phyloP scores from a whole-genome alignment of 148 eudicot genomes.

The Persicaria maculosa region DNA sequence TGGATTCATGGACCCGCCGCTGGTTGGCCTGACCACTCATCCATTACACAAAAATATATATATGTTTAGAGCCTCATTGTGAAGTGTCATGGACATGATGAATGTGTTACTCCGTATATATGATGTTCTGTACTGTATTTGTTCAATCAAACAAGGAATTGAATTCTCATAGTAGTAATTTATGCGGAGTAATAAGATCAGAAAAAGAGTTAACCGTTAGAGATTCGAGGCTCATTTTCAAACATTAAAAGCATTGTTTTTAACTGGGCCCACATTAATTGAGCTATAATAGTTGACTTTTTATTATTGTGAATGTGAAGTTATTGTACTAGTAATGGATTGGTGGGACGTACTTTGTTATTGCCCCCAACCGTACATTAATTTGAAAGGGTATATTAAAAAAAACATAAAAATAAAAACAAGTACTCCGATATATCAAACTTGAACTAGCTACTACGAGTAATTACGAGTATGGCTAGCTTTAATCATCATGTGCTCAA shows the following conservation, averaged over 20 bases:
- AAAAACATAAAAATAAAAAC: background rate
- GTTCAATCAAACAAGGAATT: background rate
- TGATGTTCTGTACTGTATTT: no score
- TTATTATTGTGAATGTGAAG: background rate
- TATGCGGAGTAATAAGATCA: background rate
- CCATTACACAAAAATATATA: background rate
- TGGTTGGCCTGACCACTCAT: conserved; percentile 55
- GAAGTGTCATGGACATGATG: background rate
- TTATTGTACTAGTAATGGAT: conserved; percentile 1
- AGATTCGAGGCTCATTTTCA: background rate
- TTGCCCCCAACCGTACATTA: background rate
- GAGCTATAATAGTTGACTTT: conserved; percentile 2
- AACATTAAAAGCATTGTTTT: background rate
- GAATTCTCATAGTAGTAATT: no score
- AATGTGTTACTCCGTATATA: no score
- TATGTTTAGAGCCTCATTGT: background rate
- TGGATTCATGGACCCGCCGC: conserved; percentile 93
- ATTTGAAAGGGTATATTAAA: background rate
- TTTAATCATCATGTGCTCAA: no score
- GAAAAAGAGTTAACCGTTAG: background rate
- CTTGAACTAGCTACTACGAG: no score
- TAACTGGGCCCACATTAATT: background rate
- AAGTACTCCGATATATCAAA: no score
- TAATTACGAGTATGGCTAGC: no score
- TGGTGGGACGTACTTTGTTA: background rate